Percentiles rank a stretch among this genome's conserved stretches.
Conservation (phyloP, 2,329 filamentous ascomycete genomes). For the Epichloe elymi region DNA sequence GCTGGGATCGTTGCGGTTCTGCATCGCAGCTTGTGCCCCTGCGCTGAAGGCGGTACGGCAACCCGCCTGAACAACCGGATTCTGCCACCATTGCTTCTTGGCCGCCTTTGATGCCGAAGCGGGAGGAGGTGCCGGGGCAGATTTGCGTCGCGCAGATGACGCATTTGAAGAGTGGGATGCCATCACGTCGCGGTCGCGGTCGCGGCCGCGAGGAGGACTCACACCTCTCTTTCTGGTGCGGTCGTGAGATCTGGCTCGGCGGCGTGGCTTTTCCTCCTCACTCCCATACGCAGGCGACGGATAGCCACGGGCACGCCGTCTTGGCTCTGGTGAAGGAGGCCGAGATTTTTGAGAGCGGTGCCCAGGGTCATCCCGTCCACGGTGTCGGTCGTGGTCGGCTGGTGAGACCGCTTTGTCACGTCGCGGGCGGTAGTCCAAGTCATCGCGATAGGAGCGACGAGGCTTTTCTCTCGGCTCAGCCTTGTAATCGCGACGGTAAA, state of each 20-base stretch:
- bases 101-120: slow-evolving; percentile 14
- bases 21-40: slow-evolving; percentile 34
- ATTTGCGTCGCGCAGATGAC: slow-evolving; percentile 6
- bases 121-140: slow-evolving; percentile 5
- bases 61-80: slow-evolving; percentile 26
- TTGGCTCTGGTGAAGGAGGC: slow-evolving; percentile 4
- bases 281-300: slow-evolving; percentile 7
- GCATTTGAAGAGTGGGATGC: slow-evolving; percentile 5
- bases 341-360: not conserved
- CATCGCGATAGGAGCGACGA: slow-evolving; percentile 4
- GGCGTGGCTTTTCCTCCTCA: slow-evolving; percentile 10
- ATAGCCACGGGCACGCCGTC: not conserved
- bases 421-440: slow-evolving; percentile 9
- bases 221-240: slow-evolving; percentile 8
- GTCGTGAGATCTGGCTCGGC: slow-evolving; percentile 13
- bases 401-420: slow-evolving; percentile 9
- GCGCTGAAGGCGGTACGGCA: slow-evolving; percentile 34
- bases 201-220: slow-evolving; percentile 11
- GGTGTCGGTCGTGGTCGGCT: slow-evolving; percentile 7
- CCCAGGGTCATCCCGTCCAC: slow-evolving; percentile 6
- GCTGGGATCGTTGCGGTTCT: slow-evolving; percentile 30
- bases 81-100: slow-evolving; percentile 22
- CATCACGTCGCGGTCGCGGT: not conserved
- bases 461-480: not conserved
- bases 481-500: slow-evolving; percentile 1